Conservation (phyloP, 2,329 filamentous ascomycete genomes). For the Cadophora gregata region DNA sequence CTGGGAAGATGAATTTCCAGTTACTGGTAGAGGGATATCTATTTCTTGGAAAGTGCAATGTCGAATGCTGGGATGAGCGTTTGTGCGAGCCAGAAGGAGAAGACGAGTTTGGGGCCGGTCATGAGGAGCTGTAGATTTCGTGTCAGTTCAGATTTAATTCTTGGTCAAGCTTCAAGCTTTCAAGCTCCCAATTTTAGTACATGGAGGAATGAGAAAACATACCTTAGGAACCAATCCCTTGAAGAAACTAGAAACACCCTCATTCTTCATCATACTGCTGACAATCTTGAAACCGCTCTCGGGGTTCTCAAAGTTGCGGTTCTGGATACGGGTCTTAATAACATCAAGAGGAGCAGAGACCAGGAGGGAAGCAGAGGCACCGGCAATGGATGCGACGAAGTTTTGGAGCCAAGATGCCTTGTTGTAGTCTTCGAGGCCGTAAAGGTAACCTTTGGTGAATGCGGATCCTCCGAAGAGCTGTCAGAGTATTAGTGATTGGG, state of each 20-base stretch:
- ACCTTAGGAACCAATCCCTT: conserved; percentile 95
- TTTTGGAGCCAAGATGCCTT: conserved; percentile 93
- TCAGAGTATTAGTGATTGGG: conserved; percentile 22
- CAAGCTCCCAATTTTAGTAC: not conserved
- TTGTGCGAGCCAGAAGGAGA: conserved; percentile 99
- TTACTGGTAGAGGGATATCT: not conserved
- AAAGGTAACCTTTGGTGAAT: conserved; percentile 96
- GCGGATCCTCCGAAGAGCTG: conserved; percentile 96
- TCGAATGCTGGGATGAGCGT: conserved; percentile 95
- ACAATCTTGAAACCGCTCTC: conserved; percentile 93
- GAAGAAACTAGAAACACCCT: conserved; percentile 89
- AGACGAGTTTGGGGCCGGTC: conserved; percentile 98
- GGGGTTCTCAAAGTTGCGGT: conserved; percentile 98
- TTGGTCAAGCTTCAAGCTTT: not conserved
- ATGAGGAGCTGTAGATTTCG: conserved; percentile 73
- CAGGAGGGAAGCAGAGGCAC: conserved; percentile 91
- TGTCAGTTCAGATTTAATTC: not conserved
- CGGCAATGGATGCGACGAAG: conserved; percentile 94
- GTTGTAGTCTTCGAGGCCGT: conserved; percentile 92
- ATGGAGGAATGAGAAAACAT: conserved; percentile 37
- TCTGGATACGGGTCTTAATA: conserved; percentile 98
- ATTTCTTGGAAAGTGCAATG: conserved; percentile 50
- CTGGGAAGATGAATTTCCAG: too few relatives aligned
- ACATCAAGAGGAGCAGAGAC: conserved; percentile 97
- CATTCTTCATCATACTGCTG: conserved; percentile 89